Evolutionary conservation across 495 filamentous ascomycete species (phyloP).

Genomic region (Diplogelasinospora grovesii): DNA sequence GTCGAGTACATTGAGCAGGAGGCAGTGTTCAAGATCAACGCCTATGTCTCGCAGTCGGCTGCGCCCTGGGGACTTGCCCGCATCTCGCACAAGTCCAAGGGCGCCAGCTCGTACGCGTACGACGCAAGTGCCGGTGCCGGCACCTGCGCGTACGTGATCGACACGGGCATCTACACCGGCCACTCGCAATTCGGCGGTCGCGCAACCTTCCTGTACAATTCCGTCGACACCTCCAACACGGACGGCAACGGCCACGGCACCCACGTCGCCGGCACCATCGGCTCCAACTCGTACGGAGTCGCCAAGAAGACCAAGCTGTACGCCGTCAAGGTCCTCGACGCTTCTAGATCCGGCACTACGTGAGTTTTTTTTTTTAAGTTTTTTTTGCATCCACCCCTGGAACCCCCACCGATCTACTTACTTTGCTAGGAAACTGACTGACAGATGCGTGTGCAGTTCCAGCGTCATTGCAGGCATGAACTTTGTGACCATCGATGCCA

Average conservation of each 20-base stretch:
- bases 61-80: constrained; percentile 57
- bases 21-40: constrained; percentile 39
- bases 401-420: constrained; percentile 10
- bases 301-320: constrained; percentile 42
- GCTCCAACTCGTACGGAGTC: constrained; percentile 41
- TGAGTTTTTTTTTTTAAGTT: constrained; percentile 15
- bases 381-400: too few relatives aligned
- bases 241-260: constrained; percentile 49
- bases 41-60: constrained; percentile 41
- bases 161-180: constrained; percentile 47
- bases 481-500: constrained; percentile 33
- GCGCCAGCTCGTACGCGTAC: constrained; percentile 51
- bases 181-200: constrained; percentile 44
- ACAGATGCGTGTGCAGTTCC: constrained; percentile 12
- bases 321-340: constrained; percentile 46
- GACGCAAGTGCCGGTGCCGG: constrained; percentile 49
- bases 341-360: constrained; percentile 40
- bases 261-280: constrained; percentile 46
- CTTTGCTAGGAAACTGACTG: constrained; percentile 17
- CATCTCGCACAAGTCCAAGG: constrained; percentile 46
- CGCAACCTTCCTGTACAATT: constrained; percentile 38
- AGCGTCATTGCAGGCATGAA: constrained; percentile 46
- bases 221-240: constrained; percentile 33
- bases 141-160: constrained; percentile 52
- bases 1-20: constrained; percentile 52